Evolutionary conservation across 1,284 basidiomycete genomes (phyloP).

Genomic region (Boletus semigastroideus): DNA sequence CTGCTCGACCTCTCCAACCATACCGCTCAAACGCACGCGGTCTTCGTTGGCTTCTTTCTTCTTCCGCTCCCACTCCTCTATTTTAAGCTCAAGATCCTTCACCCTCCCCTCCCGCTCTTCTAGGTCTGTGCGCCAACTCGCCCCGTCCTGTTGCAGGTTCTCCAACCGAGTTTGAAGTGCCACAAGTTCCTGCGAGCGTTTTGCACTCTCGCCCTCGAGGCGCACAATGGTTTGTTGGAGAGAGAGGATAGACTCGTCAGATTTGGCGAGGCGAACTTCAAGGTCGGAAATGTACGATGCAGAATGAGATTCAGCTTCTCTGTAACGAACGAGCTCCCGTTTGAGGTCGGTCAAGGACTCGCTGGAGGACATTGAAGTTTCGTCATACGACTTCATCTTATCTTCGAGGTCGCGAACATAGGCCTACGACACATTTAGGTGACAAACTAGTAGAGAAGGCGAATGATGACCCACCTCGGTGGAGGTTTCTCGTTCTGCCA

Average conservation of each 20-base stretch:
- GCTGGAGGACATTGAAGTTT: slow-evolving; percentile 71
- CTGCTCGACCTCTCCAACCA: slow-evolving; percentile 68
- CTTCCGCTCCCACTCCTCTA: slow-evolving; percentile 73
- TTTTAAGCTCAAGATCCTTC: slow-evolving; percentile 70
- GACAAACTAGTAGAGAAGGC: slow-evolving; percentile 8
- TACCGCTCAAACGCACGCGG: slow-evolving; percentile 58
- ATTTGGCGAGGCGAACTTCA: slow-evolving; percentile 76
- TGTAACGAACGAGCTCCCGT: slow-evolving; percentile 78
- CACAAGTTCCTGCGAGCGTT: slow-evolving; percentile 65
- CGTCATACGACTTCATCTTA: slow-evolving; percentile 82
- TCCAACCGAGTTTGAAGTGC: slow-evolving; percentile 75
- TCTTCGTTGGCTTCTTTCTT: slow-evolving; percentile 65
- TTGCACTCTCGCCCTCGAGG: slow-evolving; percentile 76
- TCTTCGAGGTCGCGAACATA: slow-evolving; percentile 93
- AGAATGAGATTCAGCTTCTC: slow-evolving; percentile 73
- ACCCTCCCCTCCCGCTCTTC: slow-evolving; percentile 79
- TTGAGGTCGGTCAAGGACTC: slow-evolving; percentile 80
- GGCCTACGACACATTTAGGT: slow-evolving; percentile 46
- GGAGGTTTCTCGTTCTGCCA: slow-evolving; percentile 85
- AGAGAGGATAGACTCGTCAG: slow-evolving; percentile 72
- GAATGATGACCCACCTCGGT: slow-evolving; percentile 65
- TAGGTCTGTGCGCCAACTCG: slow-evolving; percentile 76
- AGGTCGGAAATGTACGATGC: slow-evolving; percentile 87
- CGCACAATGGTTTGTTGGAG: slow-evolving; percentile 73
- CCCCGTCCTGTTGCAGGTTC: slow-evolving; percentile 65